A percentile compares a stretch with the other conserved stretches of the same genome.
Conservation (phyloP, 1,284 basidiomycete species). For the Trametes sp. region DNA sequence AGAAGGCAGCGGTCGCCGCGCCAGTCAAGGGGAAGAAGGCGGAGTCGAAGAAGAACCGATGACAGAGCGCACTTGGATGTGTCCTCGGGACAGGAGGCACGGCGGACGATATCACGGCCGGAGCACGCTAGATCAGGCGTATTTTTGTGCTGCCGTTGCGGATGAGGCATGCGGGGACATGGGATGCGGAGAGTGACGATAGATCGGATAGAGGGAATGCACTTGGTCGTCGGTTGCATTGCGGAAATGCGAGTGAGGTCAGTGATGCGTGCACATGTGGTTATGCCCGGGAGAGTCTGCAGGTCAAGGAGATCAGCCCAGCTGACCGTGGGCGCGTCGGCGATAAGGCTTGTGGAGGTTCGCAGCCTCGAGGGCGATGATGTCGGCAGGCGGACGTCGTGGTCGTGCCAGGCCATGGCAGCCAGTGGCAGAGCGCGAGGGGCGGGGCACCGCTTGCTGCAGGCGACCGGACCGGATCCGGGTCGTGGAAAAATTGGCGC, state of each 20-base stretch:
- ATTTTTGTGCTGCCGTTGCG: constrained; percentile 15
- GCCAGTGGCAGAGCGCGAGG: neutral
- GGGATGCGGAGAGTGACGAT: constrained; percentile 26
- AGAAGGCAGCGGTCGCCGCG: constrained; percentile 1
- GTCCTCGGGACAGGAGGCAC: constrained; percentile 19
- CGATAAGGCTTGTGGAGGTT: constrained; percentile 7
- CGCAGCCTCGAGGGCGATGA: neutral
- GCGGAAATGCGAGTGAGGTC: constrained; percentile 5
- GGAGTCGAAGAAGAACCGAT: constrained; percentile 50
- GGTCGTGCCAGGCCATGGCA: neutral
- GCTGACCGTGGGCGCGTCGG: constrained; percentile 14
- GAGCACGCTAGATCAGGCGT: constrained; percentile 29
- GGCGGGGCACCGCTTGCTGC: neutral
- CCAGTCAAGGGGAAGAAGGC: constrained; percentile 4
- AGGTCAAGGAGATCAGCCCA: constrained; percentile 1
- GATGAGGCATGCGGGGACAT: constrained; percentile 22
- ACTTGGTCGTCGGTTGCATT: constrained; percentile 15
- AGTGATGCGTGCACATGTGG: constrained; percentile 6
- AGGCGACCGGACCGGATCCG: constrained; percentile 30
- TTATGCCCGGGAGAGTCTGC: constrained; percentile 6
- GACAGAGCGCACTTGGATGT: constrained; percentile 32
- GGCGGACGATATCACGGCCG: constrained; percentile 36
- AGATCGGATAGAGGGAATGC: constrained; percentile 27
- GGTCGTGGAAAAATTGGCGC: constrained; percentile 38
- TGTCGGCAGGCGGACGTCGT: too few species aligned